Conservation (phyloP, 176 grass and related monocot species). For the Carex pumila region DNA sequence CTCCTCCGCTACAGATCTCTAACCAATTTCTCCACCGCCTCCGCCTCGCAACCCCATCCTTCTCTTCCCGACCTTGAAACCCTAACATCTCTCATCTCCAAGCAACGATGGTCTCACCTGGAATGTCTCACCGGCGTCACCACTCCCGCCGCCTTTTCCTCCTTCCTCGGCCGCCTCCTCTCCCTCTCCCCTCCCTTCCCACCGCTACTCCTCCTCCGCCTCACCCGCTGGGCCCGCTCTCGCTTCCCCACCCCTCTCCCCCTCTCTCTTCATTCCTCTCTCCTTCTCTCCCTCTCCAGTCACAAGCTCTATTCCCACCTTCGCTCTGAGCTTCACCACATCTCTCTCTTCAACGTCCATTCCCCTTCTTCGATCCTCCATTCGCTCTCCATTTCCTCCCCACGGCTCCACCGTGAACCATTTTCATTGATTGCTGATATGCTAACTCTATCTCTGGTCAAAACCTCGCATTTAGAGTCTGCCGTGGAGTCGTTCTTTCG, state of each 20-base stretch:
- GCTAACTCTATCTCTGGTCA: slow-evolving; percentile 42
- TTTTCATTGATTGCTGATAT: slow-evolving; percentile 67
- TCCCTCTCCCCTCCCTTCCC: slow-evolving; percentile 23
- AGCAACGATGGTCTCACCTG: slow-evolving; percentile 14
- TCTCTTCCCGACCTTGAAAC: background rate
- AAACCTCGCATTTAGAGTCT: slow-evolving; percentile 22
- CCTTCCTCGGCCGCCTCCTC: slow-evolving; percentile 43
- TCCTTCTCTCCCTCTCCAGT: slow-evolving; percentile 58
- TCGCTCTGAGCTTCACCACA: slow-evolving; percentile 60
- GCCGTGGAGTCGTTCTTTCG: slow-evolving; percentile 57
- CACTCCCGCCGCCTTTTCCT: slow-evolving; percentile 34
- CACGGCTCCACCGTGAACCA: slow-evolving; percentile 16
- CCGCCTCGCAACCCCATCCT: background rate
- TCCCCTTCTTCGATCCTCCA: slow-evolving; percentile 50
- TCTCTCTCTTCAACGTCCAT: slow-evolving; percentile 37
- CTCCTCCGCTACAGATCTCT: background rate
- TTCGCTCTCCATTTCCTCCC: slow-evolving; percentile 25
- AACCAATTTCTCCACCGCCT: background rate
- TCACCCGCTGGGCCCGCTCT: slow-evolving; percentile 46
- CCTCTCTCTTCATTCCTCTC: slow-evolving; percentile 51
- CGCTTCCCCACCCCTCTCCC: slow-evolving; percentile 48
- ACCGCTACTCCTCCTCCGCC: slow-evolving; percentile 34
- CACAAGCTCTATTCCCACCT: slow-evolving; percentile 37
- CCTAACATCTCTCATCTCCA: background rate
- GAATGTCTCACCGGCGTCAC: slow-evolving; percentile 33